phyloP scores from a whole-genome alignment of 2,329 filamentous ascomycete species.

The Moelleriella libera region DNA sequence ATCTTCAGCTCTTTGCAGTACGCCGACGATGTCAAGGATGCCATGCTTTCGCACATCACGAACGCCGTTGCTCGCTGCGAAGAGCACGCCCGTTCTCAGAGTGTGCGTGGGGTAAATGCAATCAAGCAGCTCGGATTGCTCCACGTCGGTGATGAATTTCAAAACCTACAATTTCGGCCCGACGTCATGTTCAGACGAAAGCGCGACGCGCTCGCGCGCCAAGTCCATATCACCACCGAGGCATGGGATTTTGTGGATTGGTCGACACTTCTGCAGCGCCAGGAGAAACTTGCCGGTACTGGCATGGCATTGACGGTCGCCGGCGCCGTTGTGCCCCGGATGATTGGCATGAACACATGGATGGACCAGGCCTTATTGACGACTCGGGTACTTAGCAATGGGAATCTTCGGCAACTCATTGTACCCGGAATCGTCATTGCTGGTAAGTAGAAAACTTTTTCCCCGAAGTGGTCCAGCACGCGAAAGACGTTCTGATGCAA shows the following conservation, averaged over 20 bases:
- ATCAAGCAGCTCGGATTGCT: conserved; percentile 82
- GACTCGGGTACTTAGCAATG: conserved; percentile 65
- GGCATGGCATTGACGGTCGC: conserved; percentile 89
- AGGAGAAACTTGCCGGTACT: conserved; percentile 89
- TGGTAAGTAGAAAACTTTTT: conserved; percentile 39
- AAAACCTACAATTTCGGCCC: conserved; percentile 73
- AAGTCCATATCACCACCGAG: conserved; percentile 80
- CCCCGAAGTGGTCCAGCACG: neutral
- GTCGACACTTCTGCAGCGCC: conserved; percentile 65
- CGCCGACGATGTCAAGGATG: conserved; percentile 81
- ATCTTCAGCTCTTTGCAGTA: conserved; percentile 77
- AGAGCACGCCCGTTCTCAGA: conserved; percentile 66
- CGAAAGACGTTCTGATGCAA: neutral
- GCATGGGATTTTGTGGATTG: conserved; percentile 89
- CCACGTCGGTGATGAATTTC: conserved; percentile 78
- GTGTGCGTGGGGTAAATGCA: conserved; percentile 65
- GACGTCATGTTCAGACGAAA: conserved; percentile 90
- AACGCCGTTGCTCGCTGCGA: conserved; percentile 68
- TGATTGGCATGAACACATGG: conserved; percentile 78
- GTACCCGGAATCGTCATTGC: conserved; percentile 67
- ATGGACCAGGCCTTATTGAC: conserved; percentile 75
- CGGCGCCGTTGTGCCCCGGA: conserved; percentile 67
- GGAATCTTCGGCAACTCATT: conserved; percentile 67
- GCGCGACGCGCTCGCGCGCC: conserved; percentile 65
- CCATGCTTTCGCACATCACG: conserved; percentile 81